Percentiles rank a stretch among this genome's conserved stretches.
Evolutionary conservation across 148 eudicot species (phyloP).

Genomic region (Selenicereus undatus): DNA sequence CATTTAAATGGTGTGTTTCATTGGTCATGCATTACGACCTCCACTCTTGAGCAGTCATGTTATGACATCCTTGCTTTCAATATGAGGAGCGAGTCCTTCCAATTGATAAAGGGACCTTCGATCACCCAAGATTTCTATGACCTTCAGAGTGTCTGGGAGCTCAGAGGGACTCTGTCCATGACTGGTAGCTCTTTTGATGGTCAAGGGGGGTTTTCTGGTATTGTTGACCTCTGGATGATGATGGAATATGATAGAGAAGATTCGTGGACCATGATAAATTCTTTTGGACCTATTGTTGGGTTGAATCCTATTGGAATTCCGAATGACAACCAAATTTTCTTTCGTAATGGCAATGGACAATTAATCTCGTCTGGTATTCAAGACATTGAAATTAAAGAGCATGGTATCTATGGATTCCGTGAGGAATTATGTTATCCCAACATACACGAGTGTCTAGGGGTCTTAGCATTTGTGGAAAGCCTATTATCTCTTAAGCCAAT

Average conservation of each 20-base stretch:
- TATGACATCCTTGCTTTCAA: background rate
- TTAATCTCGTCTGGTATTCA: background rate
- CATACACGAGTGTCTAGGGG: background rate
- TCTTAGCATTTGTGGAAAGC: background rate
- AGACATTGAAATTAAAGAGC: background rate
- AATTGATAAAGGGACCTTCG: background rate
- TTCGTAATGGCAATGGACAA: background rate
- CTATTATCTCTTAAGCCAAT: background rate
- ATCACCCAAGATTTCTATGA: too few species aligned
- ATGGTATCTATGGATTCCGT: background rate
- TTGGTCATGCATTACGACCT: background rate
- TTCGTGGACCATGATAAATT: constrained; percentile 1
- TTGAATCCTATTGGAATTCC: background rate
- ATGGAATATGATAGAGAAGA: constrained; percentile 4
- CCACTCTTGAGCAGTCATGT: background rate
- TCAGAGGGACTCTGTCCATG: background rate
- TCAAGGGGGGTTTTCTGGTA: background rate
- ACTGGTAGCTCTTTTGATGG: background rate
- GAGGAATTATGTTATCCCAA: too few species aligned
- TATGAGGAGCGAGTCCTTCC: background rate
- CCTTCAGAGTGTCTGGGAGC: constrained; percentile 1
- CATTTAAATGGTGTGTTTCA: background rate
- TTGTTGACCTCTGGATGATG: constrained; percentile 5
- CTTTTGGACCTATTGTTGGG: background rate
- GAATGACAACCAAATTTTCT: background rate